Evolutionary conservation across 148 eudicot genomes (phyloP).

Genomic region (Camellia granthamiana): DNA sequence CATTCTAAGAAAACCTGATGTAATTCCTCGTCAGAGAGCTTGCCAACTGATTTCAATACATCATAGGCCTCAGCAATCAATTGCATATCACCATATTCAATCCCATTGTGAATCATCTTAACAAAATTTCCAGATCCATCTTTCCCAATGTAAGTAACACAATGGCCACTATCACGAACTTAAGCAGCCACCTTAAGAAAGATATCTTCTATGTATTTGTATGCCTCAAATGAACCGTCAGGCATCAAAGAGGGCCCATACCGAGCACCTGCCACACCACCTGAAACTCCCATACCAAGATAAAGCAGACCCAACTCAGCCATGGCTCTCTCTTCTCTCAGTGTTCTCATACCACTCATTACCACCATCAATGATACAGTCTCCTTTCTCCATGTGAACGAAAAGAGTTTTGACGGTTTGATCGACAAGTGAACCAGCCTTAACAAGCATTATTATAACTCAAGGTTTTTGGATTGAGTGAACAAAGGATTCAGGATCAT

Average conservation of each 20-base stretch:
- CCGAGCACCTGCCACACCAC: constrained; percentile 89
- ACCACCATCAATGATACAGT: constrained; percentile 86
- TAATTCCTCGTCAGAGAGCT: constrained; percentile 74
- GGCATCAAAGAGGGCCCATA: constrained; percentile 90
- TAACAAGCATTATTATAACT: constrained; percentile 80
- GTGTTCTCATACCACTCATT: constrained; percentile 97
- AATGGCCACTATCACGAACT: constrained; percentile 80
- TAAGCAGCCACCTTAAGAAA: constrained; percentile 84
- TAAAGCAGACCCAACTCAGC: constrained; percentile 63
- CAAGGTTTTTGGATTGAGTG: constrained; percentile 80
- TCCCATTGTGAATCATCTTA: constrained; percentile 82
- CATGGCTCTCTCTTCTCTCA: constrained; percentile 77
- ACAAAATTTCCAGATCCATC: constrained; percentile 84
- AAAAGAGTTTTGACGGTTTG: constrained; percentile 75
- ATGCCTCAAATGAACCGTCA: constrained; percentile 76
- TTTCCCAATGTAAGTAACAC: constrained; percentile 78
- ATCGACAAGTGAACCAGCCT: constrained; percentile 87
- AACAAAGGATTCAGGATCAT: constrained; percentile 76
- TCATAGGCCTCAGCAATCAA: constrained; percentile 83
- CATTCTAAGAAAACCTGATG: constrained; percentile 72
- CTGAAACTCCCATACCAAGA: constrained; percentile 93
- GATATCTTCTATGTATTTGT: constrained; percentile 78
- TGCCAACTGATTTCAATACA: constrained; percentile 71
- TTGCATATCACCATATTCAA: constrained; percentile 91
- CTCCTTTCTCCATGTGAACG: constrained; percentile 70